A percentile compares a stretch with the other conserved stretches of the same genome.
Evolutionary conservation across 805 yeast species (phyloP).

Genomic region (Tetrapisispora nanseiensis): DNA sequence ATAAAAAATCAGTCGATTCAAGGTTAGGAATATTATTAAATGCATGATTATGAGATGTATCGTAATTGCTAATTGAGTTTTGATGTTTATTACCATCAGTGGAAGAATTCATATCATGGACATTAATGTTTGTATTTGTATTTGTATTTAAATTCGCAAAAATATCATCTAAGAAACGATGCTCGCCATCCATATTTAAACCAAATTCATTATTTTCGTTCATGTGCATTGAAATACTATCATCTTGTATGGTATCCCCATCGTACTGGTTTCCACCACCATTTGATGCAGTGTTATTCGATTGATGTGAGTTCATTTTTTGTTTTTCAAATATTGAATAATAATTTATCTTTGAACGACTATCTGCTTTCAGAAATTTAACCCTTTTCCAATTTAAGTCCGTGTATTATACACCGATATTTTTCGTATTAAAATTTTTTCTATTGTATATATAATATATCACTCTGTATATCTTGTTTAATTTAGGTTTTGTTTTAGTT

Average conservation of each 20-base stretch:
- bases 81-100: background rate
- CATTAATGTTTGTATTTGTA: background rate
- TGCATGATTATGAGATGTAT: background rate
- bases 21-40: background rate
- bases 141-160: constrained; percentile 7
- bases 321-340: no score
- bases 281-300: background rate
- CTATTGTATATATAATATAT: no score
- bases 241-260: no score
- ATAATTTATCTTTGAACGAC: no score
- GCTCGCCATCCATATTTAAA: background rate
- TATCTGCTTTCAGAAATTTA: no score
- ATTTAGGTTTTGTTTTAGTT: no score
- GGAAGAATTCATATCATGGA: background rate
- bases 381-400: no score
- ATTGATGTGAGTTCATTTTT: background rate
- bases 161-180: constrained; percentile 17
- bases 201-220: background rate
- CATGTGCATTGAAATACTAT: background rate
- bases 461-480: no score
- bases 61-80: background rate
- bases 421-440: no score
- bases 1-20: constrained; percentile 10
- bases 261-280: background rate
- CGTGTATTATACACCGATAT: no score